Percentiles rank a stretch among this genome's conserved stretches.
These are phyloP conservation scores for Hibiscus tridactylites DNA, from an alignment of 345 rosid species.

Conservation along the genomic window DNA sequence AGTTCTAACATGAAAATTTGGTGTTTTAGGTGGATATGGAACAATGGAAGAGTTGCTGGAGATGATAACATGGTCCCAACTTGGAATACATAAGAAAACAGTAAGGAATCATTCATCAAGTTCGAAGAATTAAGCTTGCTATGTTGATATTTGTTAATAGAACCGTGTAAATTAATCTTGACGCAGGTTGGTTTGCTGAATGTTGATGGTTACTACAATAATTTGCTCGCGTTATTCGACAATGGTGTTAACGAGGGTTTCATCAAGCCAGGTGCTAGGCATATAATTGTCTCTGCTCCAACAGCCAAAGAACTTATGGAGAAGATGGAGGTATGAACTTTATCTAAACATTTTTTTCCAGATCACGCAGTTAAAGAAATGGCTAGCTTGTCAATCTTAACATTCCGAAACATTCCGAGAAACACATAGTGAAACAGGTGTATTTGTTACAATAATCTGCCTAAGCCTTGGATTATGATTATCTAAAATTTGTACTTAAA, in stretches of 20 bases:
- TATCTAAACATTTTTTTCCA: not conserved
- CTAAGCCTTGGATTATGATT: not conserved
- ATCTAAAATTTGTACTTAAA: not conserved
- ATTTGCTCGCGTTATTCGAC: conserved; percentile 74
- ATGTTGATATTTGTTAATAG: not conserved
- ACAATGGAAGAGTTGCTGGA: conserved; percentile 94
- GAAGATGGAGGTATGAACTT: conserved; percentile 74
- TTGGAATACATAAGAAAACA: conserved; percentile 90
- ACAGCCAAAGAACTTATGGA: conserved; percentile 79
- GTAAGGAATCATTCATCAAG: conserved; percentile 27
- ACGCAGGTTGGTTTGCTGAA: conserved; percentile 84
- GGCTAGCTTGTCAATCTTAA: not conserved
- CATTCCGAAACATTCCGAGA: not conserved
- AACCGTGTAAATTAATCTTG: not conserved
- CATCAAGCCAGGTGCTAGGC: conserved; percentile 76
- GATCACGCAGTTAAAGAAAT: not conserved
- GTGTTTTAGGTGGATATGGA: conserved; percentile 79
- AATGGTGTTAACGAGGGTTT: conserved; percentile 89
- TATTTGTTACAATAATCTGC: not conserved
- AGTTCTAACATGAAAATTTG: conserved; percentile 3
- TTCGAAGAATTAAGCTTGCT: not conserved
- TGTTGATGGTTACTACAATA: conserved; percentile 84
- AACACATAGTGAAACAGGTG: not conserved
- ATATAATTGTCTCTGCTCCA: conserved; percentile 74
- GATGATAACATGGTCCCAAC: conserved; percentile 98